Evolutionary conservation across 208 protist genomes (phyloP).

Genomic region (Novymonas esmeraldas): DNA sequence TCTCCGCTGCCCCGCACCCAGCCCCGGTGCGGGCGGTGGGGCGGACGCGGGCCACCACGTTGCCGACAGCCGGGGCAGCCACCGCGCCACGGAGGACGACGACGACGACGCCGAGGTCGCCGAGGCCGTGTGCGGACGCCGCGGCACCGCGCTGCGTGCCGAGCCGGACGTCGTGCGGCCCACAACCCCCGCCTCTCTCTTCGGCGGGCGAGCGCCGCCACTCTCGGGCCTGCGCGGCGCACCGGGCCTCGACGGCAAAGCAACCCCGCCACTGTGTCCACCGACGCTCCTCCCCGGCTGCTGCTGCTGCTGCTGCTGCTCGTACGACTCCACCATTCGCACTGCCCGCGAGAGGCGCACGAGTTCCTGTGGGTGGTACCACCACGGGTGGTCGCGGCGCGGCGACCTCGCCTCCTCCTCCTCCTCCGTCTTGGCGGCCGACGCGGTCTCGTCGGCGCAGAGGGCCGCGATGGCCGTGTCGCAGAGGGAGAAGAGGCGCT

Average conservation of each 20-base stretch:
- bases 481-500: constrained; percentile 23
- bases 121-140: background rate
- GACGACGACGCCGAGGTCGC: background rate
- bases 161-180: background rate
- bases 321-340: constrained; percentile 14
- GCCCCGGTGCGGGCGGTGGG: background rate
- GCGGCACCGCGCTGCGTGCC: constrained; percentile 2
- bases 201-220: background rate
- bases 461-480: constrained; percentile 15
- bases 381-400: constrained; percentile 20
- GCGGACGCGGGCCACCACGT: constrained; percentile 28
- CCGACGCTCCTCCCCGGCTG: no score
- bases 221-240: background rate
- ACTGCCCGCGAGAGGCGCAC: constrained; percentile 32
- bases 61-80: constrained; percentile 19
- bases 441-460: constrained; percentile 6
- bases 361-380: constrained; percentile 31
- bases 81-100: background rate
- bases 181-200: background rate
- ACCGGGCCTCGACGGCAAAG: no score
- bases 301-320: constrained; percentile 7
- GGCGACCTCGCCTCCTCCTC: background rate
- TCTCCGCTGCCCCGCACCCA: background rate
- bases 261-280: no score
- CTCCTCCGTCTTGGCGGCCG: background rate